Conservation (phyloP, 2,329 filamentous ascomycete species). For the Coniochaeta prunicola region DNA sequence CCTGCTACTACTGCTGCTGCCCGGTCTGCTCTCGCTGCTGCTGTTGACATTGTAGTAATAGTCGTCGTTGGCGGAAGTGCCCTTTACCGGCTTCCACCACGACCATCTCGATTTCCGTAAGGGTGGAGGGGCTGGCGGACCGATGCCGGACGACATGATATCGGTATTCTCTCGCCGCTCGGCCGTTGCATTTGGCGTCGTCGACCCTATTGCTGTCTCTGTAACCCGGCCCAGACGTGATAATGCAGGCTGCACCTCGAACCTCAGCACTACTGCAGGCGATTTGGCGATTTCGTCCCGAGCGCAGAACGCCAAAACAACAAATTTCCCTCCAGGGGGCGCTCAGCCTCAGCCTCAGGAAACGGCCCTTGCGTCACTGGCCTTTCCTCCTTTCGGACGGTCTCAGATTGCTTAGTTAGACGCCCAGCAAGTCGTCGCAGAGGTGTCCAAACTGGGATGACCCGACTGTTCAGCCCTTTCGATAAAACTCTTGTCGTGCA, state of each 20-base stretch:
- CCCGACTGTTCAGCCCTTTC: background rate
- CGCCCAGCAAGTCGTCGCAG: background rate
- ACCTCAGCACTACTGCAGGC: background rate
- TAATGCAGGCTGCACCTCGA: background rate
- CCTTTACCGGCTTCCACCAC: conserved; percentile 2
- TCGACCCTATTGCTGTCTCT: background rate
- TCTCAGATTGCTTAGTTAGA: background rate
- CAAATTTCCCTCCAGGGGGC: background rate
- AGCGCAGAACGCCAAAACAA: background rate
- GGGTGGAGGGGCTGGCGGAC: background rate
- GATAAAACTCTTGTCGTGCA: background rate
- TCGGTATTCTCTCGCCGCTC: background rate
- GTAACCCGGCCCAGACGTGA: background rate
- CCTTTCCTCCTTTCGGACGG: background rate
- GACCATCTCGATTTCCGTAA: background rate
- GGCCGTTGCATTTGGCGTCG: background rate
- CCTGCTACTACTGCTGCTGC: background rate
- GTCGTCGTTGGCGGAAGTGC: background rate
- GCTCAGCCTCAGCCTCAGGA: background rate
- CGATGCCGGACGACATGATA: background rate
- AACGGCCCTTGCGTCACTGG: background rate
- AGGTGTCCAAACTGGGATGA: background rate
- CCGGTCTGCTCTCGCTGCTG: background rate
- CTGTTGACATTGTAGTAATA: background rate
- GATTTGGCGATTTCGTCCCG: background rate